Evolutionary conservation across 495 filamentous ascomycete species (phyloP).

Genomic region (Neurospora tetrasperma): DNA sequence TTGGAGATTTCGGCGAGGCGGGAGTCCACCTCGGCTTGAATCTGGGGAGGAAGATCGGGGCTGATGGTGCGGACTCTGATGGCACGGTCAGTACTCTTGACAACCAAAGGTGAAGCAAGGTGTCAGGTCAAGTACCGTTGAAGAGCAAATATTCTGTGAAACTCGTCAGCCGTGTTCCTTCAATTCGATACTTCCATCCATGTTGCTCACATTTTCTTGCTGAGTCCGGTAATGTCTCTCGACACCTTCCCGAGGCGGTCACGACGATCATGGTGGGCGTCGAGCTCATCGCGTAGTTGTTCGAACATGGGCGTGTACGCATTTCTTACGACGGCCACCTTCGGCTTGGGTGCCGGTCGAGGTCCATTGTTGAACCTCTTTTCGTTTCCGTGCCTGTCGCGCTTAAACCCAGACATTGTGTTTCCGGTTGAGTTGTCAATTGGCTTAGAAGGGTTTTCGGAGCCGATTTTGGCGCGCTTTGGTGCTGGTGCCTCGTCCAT

Average conservation of each 20-base stretch:
- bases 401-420: conserved; percentile 42
- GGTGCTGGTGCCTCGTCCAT: background rate
- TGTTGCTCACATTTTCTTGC: conserved; percentile 85
- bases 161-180: conserved; percentile 3
- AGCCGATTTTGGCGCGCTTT: background rate
- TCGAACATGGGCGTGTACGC: conserved; percentile 72
- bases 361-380: conserved; percentile 22
- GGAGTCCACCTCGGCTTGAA: conserved; percentile 52
- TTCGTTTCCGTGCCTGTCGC: conserved; percentile 50
- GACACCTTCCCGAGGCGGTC: conserved; percentile 82
- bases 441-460: background rate
- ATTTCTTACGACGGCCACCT: conserved; percentile 22
- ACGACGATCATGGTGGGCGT: conserved; percentile 87
- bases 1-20: conserved; percentile 56
- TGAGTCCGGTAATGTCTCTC: conserved; percentile 81
- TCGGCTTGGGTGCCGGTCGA: conserved; percentile 20
- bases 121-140: conserved; percentile 53
- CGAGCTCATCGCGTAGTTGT: conserved; percentile 73
- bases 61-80: conserved; percentile 49
- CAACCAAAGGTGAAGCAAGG: background rate
- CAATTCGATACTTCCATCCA: background rate
- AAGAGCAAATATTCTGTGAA: conserved; percentile 73
- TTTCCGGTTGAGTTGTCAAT: background rate
- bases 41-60: conserved; percentile 50
- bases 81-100: conserved; percentile 1